Conservation (phyloP, 148 eudicot genomes). For the Nepenthes gracilis region DNA sequence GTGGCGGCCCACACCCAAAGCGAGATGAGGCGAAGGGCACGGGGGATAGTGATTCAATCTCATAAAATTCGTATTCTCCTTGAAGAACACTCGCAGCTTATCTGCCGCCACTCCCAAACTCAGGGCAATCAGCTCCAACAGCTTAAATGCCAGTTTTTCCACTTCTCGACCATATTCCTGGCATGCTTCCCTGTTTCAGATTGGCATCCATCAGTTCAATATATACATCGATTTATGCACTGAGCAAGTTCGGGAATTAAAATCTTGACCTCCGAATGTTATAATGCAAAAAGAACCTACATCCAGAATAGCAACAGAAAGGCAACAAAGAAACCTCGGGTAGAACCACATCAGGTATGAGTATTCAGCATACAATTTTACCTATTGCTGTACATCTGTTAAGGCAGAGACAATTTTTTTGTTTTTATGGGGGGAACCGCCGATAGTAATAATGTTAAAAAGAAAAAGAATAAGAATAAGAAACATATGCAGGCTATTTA, state of each 20-base stretch:
- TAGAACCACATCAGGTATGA: too few relatives aligned
- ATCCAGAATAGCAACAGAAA: too few relatives aligned
- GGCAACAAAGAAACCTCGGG: too few relatives aligned
- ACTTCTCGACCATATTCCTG: conserved; percentile 49
- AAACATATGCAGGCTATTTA: too few relatives aligned
- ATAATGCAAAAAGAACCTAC: too few relatives aligned
- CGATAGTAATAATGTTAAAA: too few relatives aligned
- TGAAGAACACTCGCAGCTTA: conserved; percentile 23
- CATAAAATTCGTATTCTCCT: conserved; percentile 34
- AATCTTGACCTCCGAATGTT: too few relatives aligned
- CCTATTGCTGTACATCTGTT: too few relatives aligned
- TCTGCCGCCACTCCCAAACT: conserved; percentile 36
- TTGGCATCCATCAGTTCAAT: background rate
- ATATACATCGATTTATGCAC: background rate
- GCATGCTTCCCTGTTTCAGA: conserved; percentile 30
- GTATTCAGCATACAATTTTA: too few relatives aligned
- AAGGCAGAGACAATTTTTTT: too few relatives aligned
- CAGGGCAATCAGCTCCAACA: conserved; percentile 50
- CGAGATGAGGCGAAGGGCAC: conserved; percentile 53
- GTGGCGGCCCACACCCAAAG: conserved; percentile 68
- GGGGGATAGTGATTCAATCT: conserved; percentile 61
- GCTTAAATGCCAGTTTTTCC: conserved; percentile 31
- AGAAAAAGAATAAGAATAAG: too few relatives aligned
- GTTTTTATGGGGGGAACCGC: too few relatives aligned
- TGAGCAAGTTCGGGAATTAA: background rate